Evolutionary conservation across 371 early-diverging fungal species (phyloP).

Genomic region (Dichotomocladium elegans): DNA sequence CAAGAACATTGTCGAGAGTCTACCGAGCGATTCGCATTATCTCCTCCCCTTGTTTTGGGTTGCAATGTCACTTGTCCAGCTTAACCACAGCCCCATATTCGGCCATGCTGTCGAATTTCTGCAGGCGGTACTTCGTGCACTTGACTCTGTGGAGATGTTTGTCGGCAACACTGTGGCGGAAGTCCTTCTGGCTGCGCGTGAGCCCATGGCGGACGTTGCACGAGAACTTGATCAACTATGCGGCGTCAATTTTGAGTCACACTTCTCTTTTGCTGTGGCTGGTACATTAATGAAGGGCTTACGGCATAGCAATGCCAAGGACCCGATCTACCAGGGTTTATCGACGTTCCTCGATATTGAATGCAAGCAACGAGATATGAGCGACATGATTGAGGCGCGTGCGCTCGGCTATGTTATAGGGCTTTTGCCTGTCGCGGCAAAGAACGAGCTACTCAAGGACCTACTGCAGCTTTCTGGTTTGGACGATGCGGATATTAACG

Average conservation of each 20-base stretch:
- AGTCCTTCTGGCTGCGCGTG: constrained; percentile 71
- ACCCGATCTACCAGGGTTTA: constrained; percentile 68
- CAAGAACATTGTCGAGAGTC: constrained; percentile 79
- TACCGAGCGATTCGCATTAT: constrained; percentile 77
- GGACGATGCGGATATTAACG: constrained; percentile 40
- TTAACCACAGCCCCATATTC: constrained; percentile 79
- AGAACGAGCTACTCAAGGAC: constrained; percentile 61
- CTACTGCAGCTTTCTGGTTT: constrained; percentile 60
- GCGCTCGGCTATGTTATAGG: constrained; percentile 76
- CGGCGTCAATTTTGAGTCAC: constrained; percentile 79
- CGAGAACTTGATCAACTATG: constrained; percentile 66
- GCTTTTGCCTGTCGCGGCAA: constrained; percentile 65
- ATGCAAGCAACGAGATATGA: constrained; percentile 43
- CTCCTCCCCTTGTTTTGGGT: constrained; percentile 88
- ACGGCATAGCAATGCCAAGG: constrained; percentile 69
- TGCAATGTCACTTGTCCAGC: constrained; percentile 78
- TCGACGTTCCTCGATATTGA: constrained; percentile 71
- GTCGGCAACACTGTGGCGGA: constrained; percentile 59
- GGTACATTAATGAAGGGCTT: constrained; percentile 82
- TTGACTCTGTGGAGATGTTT: constrained; percentile 77
- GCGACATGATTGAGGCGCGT: constrained; percentile 48
- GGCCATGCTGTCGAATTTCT: constrained; percentile 67
- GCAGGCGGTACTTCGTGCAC: constrained; percentile 65
- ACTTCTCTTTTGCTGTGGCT: constrained; percentile 86
- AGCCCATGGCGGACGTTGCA: constrained; percentile 64